Percentiles rank a stretch among this genome's conserved stretches.
phyloP scores from a whole-genome alignment of 495 filamentous ascomycete genomes.

The Penicillium dipodomyicola region DNA sequence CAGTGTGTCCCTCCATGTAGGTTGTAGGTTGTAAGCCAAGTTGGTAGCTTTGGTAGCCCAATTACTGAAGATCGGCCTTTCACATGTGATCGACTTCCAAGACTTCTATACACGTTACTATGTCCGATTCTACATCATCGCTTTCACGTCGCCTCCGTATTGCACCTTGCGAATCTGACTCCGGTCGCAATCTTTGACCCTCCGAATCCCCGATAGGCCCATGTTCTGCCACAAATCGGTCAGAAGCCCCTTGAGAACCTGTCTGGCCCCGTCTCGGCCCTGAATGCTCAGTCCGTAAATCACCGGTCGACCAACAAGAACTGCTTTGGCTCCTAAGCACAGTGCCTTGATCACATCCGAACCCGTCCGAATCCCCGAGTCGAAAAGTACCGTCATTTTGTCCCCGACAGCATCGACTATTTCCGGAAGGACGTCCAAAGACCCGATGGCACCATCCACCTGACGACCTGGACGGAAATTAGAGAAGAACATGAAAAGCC shows the following conservation, averaged over 20 bases:
- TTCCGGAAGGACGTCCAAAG: constrained; percentile 61
- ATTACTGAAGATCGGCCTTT: constrained; percentile 5
- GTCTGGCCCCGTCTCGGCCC: constrained; percentile 56
- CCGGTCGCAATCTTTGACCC: constrained; percentile 51
- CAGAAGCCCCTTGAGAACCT: constrained; percentile 55
- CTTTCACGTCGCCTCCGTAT: constrained; percentile 53
- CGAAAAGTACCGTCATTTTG: constrained; percentile 59
- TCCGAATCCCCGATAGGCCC: constrained; percentile 55
- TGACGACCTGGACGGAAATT: constrained; percentile 48
- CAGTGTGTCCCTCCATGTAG: background rate
- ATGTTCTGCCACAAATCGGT: constrained; percentile 62
- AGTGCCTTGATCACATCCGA: constrained; percentile 78
- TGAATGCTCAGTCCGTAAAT: constrained; percentile 73
- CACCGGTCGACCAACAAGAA: constrained; percentile 82
- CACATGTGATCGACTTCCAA: constrained; percentile 23
- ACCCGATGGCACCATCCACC: constrained; percentile 63
- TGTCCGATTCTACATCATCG: constrained; percentile 33
- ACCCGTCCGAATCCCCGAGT: constrained; percentile 60
- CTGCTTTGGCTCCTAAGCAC: constrained; percentile 83
- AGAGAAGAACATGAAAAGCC: background rate
- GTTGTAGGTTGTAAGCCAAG: background rate
- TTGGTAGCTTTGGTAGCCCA: background rate
- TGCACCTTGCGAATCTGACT: constrained; percentile 50
- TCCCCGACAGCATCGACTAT: constrained; percentile 60
- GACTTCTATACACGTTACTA: background rate